phyloP scores from a whole-genome alignment of 352 stramenopile species.

The Globisporangium camurandrum region DNA sequence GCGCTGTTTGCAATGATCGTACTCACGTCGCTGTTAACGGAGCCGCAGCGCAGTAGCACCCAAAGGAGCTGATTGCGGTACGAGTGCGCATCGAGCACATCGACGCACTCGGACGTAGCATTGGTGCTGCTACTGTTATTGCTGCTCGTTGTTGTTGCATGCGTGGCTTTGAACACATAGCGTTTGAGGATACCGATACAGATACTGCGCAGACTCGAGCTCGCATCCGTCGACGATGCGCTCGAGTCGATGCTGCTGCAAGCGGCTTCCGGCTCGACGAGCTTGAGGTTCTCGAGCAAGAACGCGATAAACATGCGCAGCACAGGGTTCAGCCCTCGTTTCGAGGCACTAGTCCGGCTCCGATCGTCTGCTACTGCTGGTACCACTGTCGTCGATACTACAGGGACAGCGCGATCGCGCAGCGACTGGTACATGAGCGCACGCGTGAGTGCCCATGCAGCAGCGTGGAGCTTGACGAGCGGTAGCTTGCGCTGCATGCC shows the following conservation, averaged over 20 bases:
- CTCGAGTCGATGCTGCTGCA: conserved; percentile 1
- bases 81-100: conserved; percentile 40
- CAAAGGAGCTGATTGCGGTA: conserved; percentile 76
- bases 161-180: conserved; percentile 22
- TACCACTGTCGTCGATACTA: not conserved
- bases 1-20: conserved; percentile 49
- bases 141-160: not conserved
- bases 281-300: conserved; percentile 58
- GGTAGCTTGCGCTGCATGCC: conserved; percentile 48
- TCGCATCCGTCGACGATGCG: conserved; percentile 12
- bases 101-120: not conserved
- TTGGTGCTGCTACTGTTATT: not conserved
- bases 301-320: conserved; percentile 45
- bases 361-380: not conserved
- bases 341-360: not conserved
- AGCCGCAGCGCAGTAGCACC: conserved; percentile 66
- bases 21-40: conserved; percentile 47
- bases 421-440: conserved; percentile 82
- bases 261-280: conserved; percentile 18
- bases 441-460: conserved; percentile 66
- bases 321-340: conserved; percentile 36
- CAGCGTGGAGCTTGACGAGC: conserved; percentile 69
- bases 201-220: conserved; percentile 45
- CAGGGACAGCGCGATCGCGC: conserved; percentile 5
- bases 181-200: conserved; percentile 64